Base-by-base conservation (phyloP, 345 rosid species). In the Acer yangbiense region DNA sequence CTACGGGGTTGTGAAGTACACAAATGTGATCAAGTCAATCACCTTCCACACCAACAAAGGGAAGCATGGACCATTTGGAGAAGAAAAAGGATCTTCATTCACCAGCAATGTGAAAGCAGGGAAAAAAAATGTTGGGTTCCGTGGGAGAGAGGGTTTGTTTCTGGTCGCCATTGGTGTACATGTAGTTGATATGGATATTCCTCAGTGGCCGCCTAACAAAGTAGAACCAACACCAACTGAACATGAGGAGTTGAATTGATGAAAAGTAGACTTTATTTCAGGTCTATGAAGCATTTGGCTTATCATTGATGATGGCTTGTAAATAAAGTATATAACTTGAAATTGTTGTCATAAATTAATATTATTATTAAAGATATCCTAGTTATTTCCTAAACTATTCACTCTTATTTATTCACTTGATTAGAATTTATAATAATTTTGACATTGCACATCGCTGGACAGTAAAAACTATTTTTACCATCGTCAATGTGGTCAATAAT, bases 61-160 rank as follows among this genome's bases (percentile, higher is more conserved):
- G 65, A 91, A 89, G 84, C 91, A 90, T 80, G 97, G 97, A 52
- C 98, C 98, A 73, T 95, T 80, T 76, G 98, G 98, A 70, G 98
- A 91, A 62, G 98, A 90, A 80, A 92, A 87, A 63, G 98, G 97
- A 54, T 90, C 91, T 72, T 83, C 91, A 27, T 95, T 95, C 82
- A 35, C 87, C 1, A 86, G 83, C 84, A 88, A 89, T 77, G 44
- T 73, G 0, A 80, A 87, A 0, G 94, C 90, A 82, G 97, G 92
- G 10, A 90, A 82, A 82, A 91, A 82, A 81, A 90, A 93, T 58
- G 87, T 93, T 60, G 98, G 98, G n/a, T 93, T 95, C 86, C 84
- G 85, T 35, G 98, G 98, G 35, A 89, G 87, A 77, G 93, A 85
- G 44, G 95, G 95, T 27, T 70, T 93, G 46, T 92, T 90, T 80